A percentile compares a stretch with the other conserved stretches of the same genome.
Evolutionary conservation across 202 grass and related monocot genomes (phyloP).

Genomic region (Sporobolus alterniflorus): DNA sequence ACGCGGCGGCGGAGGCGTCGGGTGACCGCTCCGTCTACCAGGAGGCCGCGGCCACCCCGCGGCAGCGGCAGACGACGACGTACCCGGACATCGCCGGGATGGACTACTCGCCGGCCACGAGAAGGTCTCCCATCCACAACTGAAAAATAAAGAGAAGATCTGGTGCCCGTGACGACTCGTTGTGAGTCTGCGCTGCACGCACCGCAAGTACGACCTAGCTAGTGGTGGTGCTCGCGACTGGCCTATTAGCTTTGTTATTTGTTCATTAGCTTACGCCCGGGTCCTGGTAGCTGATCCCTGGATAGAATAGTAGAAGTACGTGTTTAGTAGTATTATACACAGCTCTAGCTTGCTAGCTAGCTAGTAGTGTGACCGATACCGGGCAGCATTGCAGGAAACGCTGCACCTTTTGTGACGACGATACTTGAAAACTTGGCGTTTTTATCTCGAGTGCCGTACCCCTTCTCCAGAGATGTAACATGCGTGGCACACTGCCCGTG

Average conservation of each 20-base stretch:
- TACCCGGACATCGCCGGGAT: conserved; percentile 87
- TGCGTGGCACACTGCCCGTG: not conserved
- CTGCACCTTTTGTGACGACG: conserved; percentile 80
- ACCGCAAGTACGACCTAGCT: conserved; percentile 13
- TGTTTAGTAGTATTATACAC: not conserved
- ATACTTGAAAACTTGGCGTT: conserved; percentile 45
- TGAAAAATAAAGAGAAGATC: conserved; percentile 26
- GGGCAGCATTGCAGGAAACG: conserved; percentile 86
- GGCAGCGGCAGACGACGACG: conserved; percentile 41
- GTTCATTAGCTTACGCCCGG: not conserved
- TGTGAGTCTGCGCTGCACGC: not conserved
- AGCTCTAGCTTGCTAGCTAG: too few species aligned
- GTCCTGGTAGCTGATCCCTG: conserved; percentile 32
- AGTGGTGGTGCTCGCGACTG: not conserved
- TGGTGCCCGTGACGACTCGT: conserved; percentile 32
- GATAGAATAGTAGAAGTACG: conserved; percentile 78
- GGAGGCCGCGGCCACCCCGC: not conserved
- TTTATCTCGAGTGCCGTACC: conserved; percentile 44
- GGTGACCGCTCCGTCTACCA: not conserved
- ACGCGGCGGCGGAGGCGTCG: too few species aligned
- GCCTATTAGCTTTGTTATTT: conserved; percentile 29
- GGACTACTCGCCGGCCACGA: conserved; percentile 91
- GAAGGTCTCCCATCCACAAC: conserved; percentile 99
- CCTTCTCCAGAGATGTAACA: conserved; percentile 17
- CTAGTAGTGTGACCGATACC: conserved; percentile 23